These are phyloP conservation scores for Ophiorrhiza pumila DNA, from an alignment of 257 asterid genomes.

Conservation along the genomic window DNA sequence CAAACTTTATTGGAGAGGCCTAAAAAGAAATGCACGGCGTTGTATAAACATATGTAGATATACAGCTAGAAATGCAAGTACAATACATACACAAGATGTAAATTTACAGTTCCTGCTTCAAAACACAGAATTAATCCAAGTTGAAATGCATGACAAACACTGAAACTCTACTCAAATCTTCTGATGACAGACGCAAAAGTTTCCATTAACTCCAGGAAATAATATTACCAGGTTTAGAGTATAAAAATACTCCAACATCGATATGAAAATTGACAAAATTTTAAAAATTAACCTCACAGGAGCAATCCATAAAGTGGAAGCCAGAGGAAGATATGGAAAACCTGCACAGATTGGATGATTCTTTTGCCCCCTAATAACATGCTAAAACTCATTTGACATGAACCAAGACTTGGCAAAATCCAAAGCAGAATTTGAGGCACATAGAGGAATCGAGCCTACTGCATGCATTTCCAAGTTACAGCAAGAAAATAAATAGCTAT, in stretches of 20 bases:
- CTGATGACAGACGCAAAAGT: not conserved
- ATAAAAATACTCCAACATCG: not conserved
- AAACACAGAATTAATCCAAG: not conserved
- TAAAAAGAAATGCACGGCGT: slow-evolving; percentile 15
- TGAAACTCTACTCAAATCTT: not conserved
- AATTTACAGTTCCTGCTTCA: not conserved
- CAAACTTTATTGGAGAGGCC: slow-evolving; percentile 78
- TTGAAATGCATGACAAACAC: not conserved
- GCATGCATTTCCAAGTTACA: too few relatives aligned
- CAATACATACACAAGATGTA: not conserved
- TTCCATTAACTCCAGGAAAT: not conserved
- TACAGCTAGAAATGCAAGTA: not conserved
- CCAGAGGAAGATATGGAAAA: not conserved
- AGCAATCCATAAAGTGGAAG: too few relatives aligned
- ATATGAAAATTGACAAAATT: too few relatives aligned
- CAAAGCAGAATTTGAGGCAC: too few relatives aligned
- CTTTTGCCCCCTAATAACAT: too few relatives aligned
- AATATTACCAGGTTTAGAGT: not conserved
- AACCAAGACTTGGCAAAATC: too few relatives aligned
- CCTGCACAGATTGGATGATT: too few relatives aligned
- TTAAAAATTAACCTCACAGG: too few relatives aligned
- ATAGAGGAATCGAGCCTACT: too few relatives aligned
- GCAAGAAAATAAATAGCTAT: too few relatives aligned
- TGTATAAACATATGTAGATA: not conserved
- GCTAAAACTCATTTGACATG: too few relatives aligned